A percentile compares a stretch with the other conserved stretches of the same genome.
Evolutionary conservation across 306 rosid species (phyloP).

Genomic region (Cyclanthera cordifolia): DNA sequence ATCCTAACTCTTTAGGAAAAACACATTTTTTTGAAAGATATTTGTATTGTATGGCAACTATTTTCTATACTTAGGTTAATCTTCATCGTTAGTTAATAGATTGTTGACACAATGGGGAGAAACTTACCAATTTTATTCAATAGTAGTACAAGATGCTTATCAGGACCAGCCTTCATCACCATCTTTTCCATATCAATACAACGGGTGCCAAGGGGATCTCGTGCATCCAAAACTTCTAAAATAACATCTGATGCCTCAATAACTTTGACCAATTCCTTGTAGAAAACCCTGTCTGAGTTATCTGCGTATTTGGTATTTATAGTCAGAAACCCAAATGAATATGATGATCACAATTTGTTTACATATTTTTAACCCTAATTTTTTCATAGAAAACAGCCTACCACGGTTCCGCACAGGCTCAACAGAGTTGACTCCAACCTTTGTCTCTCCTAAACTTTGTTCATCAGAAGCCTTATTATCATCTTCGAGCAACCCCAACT

Average conservation of each 20-base stretch:
- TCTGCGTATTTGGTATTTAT: constrained; percentile 24
- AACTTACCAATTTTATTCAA: constrained; percentile 80
- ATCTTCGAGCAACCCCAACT: constrained; percentile 60
- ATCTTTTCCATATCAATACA: constrained; percentile 74
- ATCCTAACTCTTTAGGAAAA: not conserved
- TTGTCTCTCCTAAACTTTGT: constrained; percentile 15
- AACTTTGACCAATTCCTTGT: constrained; percentile 78
- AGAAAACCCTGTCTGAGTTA: constrained; percentile 64
- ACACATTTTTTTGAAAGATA: not conserved
- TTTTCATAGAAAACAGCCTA: constrained; percentile 16
- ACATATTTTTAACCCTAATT: not conserved
- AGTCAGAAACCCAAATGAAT: not conserved
- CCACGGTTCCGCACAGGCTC: constrained; percentile 27
- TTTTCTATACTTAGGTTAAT: not conserved
- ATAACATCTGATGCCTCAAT: constrained; percentile 87
- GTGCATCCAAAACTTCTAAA: constrained; percentile 93
- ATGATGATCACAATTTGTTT: not conserved
- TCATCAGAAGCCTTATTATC: constrained; percentile 29
- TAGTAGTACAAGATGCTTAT: constrained; percentile 77
- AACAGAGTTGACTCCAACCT: constrained; percentile 6
- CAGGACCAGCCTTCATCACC: constrained; percentile 69
- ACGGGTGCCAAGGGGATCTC: constrained; percentile 93
- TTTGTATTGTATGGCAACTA: not conserved
- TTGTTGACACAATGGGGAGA: not conserved
- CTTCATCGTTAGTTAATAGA: not conserved